Base-by-base conservation (phyloP, 2,329 filamentous ascomycete genomes). In the Herpomyces periplanetae region DNA sequence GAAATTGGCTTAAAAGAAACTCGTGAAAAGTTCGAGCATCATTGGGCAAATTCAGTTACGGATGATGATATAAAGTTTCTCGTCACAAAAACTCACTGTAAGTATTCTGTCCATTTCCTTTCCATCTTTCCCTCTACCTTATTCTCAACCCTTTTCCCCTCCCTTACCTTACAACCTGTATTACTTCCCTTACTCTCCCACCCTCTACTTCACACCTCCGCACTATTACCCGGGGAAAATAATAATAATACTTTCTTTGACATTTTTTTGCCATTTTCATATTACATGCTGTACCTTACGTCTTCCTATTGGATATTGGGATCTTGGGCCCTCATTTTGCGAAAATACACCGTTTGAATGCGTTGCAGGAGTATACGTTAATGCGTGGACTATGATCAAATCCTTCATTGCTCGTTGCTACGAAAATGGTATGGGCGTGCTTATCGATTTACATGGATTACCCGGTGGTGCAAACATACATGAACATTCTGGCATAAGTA, bases 301-400 rank as follows among this genome's bases (percentile, higher is more conserved):
- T n/a, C 31, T 59, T 8, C 52, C 52, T 0, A 47, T 59, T 20
- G 51, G 52, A 3, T 55, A 51, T 31, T 58, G 46, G 28, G 48
- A 45, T 3, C 39, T 57, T 3, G 49, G 47, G 0, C 39, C 42
- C 1, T 30, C 37, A 1, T 54, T 46, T 27, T 48, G 44, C 23
- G 27, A 34, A 5, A 37, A 38, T 2, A 55, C 50, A 1, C 41
- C 44, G 1, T 58, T 56, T 31, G 41, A 45, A 12, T 27, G 24
- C 9, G 39, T 41, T 5, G 33, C 38, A 4, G 27, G 34, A 11
- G 41, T 56, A 5, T 57, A 57, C 27, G 27, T 31, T 20, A 39
- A 43, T 23, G 48, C 49, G 4, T 58, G 52, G 52, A 21, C 29
- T 1, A 39, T 35, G 5, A 45, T 54, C 8, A 42, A 42, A 17